These are phyloP conservation scores for Phytophthora cajani DNA, from an alignment of 352 stramenopile species.

Conservation along the genomic window DNA sequence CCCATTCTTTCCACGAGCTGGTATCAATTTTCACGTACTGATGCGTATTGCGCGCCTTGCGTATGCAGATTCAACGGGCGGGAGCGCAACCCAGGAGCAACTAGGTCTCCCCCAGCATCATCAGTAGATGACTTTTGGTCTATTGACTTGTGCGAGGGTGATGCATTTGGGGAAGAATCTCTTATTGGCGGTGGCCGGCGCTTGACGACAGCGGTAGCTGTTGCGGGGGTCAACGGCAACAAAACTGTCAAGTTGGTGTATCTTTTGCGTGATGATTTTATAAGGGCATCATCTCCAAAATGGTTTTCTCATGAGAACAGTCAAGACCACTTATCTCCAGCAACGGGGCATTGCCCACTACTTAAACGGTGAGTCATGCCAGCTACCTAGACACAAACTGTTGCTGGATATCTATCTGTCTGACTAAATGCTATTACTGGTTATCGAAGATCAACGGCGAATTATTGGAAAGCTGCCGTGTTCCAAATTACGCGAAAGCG, in stretches of 20 bases:
- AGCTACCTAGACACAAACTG: background rate
- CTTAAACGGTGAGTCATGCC: conserved; percentile 1
- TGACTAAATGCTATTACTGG: background rate
- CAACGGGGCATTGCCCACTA: background rate
- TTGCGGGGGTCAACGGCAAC: background rate
- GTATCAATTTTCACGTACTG: background rate
- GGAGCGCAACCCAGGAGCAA: background rate
- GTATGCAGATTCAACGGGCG: conserved; percentile 7
- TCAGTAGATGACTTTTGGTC: conserved; percentile 25
- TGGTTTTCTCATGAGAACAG: background rate
- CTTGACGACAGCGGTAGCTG: conserved; percentile 35
- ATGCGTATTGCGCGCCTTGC: background rate
- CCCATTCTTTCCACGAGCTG: background rate
- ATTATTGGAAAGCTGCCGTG: conserved; percentile 30
- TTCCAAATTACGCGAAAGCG: conserved; percentile 51
- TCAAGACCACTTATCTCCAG: background rate
- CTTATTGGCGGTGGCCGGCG: conserved; percentile 16
- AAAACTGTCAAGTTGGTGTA: conserved; percentile 29
- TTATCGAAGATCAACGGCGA: conserved; percentile 7
- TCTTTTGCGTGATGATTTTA: conserved; percentile 26
- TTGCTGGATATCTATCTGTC: background rate
- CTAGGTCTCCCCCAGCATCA: background rate
- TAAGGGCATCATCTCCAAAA: conserved; percentile 9
- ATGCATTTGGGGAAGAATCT: conserved; percentile 57
- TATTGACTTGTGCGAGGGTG: conserved; percentile 38